Conservation (phyloP, 345 rosid species). For the Populus ilicifolia region DNA sequence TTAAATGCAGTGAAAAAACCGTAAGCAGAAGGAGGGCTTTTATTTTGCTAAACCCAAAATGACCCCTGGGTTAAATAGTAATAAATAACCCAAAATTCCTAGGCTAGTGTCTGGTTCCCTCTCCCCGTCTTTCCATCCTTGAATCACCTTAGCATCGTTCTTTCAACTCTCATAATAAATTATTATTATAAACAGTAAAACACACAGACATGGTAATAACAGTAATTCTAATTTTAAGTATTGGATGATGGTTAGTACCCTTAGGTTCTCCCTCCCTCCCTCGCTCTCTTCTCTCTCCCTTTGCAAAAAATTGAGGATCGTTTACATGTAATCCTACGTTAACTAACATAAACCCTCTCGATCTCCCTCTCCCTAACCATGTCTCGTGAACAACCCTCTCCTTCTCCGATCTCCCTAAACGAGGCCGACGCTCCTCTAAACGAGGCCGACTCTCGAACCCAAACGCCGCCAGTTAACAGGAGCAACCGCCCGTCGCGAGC, state of each 20-base stretch:
- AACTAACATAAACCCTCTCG: conserved; percentile 37
- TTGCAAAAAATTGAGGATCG: conserved; percentile 33
- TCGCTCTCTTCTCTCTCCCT: conserved; percentile 1
- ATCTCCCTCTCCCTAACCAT: conserved; percentile 47
- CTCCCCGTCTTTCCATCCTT: neutral
- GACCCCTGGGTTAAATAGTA: neutral
- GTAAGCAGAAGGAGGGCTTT: neutral
- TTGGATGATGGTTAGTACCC: conserved; percentile 28
- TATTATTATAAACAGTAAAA: neutral
- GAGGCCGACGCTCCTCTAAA: conserved; percentile 9
- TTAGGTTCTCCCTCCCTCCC: conserved; percentile 19
- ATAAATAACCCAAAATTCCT: neutral
- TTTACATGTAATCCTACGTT: conserved; percentile 33
- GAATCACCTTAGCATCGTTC: too few species aligned
- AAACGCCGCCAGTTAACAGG: conserved; percentile 29
- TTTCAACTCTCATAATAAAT: neutral
- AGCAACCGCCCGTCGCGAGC: conserved; percentile 93
- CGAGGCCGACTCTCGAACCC: conserved; percentile 19
- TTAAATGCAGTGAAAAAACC: neutral
- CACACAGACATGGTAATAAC: neutral
- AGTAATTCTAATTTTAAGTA: neutral
- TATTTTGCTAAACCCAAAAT: neutral
- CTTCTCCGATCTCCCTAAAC: conserved; percentile 29
- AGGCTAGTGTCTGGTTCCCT: neutral
- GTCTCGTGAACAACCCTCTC: conserved; percentile 46